Base-by-base conservation (phyloP, 495 filamentous ascomycete genomes). In the Tuber brumale region DNA sequence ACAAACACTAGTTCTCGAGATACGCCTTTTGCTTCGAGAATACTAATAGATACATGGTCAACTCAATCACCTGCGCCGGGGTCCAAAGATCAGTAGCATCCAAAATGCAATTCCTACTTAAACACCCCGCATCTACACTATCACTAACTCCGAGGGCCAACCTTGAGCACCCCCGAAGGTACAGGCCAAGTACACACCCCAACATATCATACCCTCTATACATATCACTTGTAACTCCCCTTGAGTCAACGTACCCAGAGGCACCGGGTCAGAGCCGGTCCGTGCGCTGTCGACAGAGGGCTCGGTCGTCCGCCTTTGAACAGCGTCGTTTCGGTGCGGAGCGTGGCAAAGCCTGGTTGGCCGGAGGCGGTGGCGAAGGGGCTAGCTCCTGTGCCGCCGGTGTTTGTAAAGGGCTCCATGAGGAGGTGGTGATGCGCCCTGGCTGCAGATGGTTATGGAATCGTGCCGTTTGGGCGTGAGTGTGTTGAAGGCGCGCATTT, bases 221-320 rank as follows among this genome's bases (percentile, higher is more conserved):
- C 0, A 88, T 88, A 1, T 90, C 90, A 21, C 90, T 84, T 23
- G 89, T 92, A 0, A 91, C 87, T n/a, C 90, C 90, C 1, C 90
- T 86, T 18, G 86, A 88, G 80, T 91, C 87, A 44, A 91, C 88
- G 81, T 90, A 39, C 37, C 37, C 37, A 2, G 37, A 1, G 5
- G 89, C 7, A 84, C 85, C 7, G 90, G 89, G 0, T 84, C 84
- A 0, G 84, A 41, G 0, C 84, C 86, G 0, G 83, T 84, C 82
- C 86, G 90, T 10, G 61, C 51, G n/a, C 82, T 83, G 77, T 91
- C 91, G 70, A 91, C 84, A 70, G 78, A 84, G 1, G 84, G 84
- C 84, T 83, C 5, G 87, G 88, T 37, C 88, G 83, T 27, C 84
- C 87, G 23, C 89, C 88, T 0, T 86, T 86, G 77, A 90, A 92